These are phyloP conservation scores for Plasmodium knowlesi DNA, from an alignment of 169 alveolate species.

Conservation along the genomic window DNA sequence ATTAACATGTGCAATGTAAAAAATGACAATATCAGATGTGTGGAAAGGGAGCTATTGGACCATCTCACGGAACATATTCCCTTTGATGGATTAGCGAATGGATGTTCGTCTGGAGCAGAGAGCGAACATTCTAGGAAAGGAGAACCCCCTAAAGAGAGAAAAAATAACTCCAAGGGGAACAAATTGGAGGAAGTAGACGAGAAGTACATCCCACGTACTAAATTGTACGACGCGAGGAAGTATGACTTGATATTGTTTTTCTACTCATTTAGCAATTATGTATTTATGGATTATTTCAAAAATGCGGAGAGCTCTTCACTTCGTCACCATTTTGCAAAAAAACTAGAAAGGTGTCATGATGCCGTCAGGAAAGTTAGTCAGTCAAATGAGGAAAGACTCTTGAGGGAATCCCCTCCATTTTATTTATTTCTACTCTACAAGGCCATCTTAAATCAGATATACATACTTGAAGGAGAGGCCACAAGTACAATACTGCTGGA, in stretches of 20 bases:
- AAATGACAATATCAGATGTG: slow-evolving; percentile 11
- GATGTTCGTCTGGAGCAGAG: neutral
- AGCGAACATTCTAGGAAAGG: neutral
- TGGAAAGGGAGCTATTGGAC: slow-evolving; percentile 11
- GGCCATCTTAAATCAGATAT: slow-evolving; percentile 28
- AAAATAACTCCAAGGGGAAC: neutral
- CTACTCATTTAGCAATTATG: slow-evolving; percentile 33
- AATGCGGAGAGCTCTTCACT: neutral
- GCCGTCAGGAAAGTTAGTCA: neutral
- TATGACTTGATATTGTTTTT: slow-evolving; percentile 48
- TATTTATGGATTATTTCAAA: neutral
- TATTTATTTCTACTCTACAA: slow-evolving; percentile 45
- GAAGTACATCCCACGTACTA: neutral
- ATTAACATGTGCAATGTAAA: slow-evolving; percentile 14
- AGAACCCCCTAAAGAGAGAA: neutral
- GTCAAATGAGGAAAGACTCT: neutral
- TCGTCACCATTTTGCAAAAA: neutral
- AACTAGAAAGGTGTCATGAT: slow-evolving; percentile 4
- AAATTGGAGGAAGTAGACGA: neutral
- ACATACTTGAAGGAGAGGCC: slow-evolving; percentile 13
- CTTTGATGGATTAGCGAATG: neutral
- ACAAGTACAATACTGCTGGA: neutral
- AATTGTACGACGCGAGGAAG: slow-evolving; percentile 1
- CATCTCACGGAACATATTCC: neutral
- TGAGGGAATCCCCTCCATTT: slow-evolving; percentile 20